Percentiles rank a stretch among this genome's conserved stretches.
Evolutionary conservation across 768 basidiomycete species (phyloP).

Genomic region (Boletellus ananiceps): DNA sequence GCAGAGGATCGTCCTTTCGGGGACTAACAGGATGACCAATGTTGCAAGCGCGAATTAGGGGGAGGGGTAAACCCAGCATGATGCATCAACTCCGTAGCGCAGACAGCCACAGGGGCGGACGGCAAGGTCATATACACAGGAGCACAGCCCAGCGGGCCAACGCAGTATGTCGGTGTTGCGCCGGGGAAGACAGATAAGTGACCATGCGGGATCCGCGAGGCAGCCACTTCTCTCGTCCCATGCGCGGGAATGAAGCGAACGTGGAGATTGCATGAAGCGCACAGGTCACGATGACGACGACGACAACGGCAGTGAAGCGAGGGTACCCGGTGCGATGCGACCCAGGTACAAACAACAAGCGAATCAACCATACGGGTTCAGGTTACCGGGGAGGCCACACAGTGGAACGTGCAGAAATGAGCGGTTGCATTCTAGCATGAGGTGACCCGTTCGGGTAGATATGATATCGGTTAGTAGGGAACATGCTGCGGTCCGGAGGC

Average conservation of each 20-base stretch:
- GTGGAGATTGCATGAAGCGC: constrained; percentile 9
- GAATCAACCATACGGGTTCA: constrained; percentile 3
- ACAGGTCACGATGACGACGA: constrained; percentile 26
- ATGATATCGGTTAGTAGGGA: constrained; percentile 11
- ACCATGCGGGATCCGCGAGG: constrained; percentile 31
- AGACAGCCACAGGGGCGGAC: constrained; percentile 15
- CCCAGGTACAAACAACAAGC: constrained; percentile 19
- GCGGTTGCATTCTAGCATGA: neutral
- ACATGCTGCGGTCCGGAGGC: constrained; percentile 15
- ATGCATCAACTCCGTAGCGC: neutral
- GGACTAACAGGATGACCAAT: neutral
- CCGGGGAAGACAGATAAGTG: constrained; percentile 12
- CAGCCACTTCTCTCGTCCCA: constrained; percentile 8
- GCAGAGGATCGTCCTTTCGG: neutral
- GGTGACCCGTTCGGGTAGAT: constrained; percentile 25
- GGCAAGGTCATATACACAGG: constrained; percentile 2
- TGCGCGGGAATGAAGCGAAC: constrained; percentile 30
- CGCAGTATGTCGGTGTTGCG: constrained; percentile 16
- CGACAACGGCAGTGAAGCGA: constrained; percentile 7
- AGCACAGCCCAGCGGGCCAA: constrained; percentile 16
- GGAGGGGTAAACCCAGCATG: neutral
- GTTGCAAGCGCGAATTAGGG: neutral
- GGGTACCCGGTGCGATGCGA: constrained; percentile 14
- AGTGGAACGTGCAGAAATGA: constrained; percentile 3
- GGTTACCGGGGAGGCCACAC: constrained; percentile 1